Base-by-base conservation (phyloP, 2,329 filamentous ascomycete genomes). In the Scleromitrula shiraiana region DNA sequence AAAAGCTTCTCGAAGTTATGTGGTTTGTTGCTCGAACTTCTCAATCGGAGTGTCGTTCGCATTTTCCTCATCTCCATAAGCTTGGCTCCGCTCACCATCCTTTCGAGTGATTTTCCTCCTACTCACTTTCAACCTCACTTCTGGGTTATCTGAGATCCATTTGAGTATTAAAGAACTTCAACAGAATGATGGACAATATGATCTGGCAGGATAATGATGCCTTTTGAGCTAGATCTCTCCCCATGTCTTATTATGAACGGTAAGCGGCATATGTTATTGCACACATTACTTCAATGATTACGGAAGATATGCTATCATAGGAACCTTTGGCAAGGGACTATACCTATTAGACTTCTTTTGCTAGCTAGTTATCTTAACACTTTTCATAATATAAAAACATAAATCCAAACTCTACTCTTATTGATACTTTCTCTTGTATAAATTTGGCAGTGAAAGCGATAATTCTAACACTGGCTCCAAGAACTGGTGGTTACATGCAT, bases 161-260 rank as follows among this genome's bases (percentile, higher is more conserved):
- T 27, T 26, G 15, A 50, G 37, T 22, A 62, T n/a, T n/a, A n/a
- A n/a, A n/a, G n/a, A n/a, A n/a, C 12, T 26, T 26, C 12, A 36
- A 14, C 12, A 4, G 10, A 19, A 37, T 4, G 7, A 19, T 44
- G 5, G 22, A 24, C 22, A 36, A 44, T 3, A 7, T n/a, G n/a
- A n/a, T n/a, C n/a, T n/a, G 33, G 33, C 12, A 39, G 19, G 33
- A 39, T 14, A 17, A 29, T 30, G 24, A 7, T 29, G 9, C 30
- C 14, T 37, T 45, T 45, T 45, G 24, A 39, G 24, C 33, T 33
- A 38, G 27, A 15, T 29, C 24, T 9, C 19, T 7, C 37, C 24
- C 15, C 29, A n/a, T 39, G 33, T 14, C 7, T 38, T 17, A 9
- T 22, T 27, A 15, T 22, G 14, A 38, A 14, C 14, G 42, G 42